Evolutionary conservation across 106 monocot species (phyloP).

Genomic region (Allium sativum): DNA sequence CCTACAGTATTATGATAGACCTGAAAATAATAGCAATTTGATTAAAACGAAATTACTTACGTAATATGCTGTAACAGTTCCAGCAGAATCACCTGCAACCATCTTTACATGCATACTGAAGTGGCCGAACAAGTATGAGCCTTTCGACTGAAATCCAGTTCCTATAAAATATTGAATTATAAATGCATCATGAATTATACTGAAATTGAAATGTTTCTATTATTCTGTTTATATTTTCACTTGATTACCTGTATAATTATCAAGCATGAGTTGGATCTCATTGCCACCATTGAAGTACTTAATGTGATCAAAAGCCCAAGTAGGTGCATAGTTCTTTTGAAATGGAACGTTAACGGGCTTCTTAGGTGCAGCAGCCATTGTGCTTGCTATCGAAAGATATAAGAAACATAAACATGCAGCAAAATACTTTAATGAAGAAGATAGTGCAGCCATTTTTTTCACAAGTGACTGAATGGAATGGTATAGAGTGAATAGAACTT

Average conservation of each 20-base stretch:
- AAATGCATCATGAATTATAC: neutral
- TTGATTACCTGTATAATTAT: conserved; percentile 17
- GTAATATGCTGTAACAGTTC: conserved; percentile 32
- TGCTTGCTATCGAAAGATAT: neutral
- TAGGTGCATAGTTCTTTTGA: conserved; percentile 29
- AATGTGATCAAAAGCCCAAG: conserved; percentile 33
- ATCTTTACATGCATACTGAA: conserved; percentile 39
- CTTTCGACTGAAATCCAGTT: conserved; percentile 31
- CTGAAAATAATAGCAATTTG: too few species aligned
- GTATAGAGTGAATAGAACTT: too few species aligned
- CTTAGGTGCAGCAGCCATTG: conserved; percentile 16
- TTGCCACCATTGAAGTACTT: conserved; percentile 30
- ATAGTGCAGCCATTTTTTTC: too few species aligned
- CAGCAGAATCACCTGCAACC: conserved; percentile 29
- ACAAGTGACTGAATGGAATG: too few species aligned
- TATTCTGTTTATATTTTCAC: neutral
- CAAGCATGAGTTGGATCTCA: conserved; percentile 25
- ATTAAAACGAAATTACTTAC: conserved; percentile 1
- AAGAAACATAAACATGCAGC: neutral
- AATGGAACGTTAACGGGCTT: conserved; percentile 23
- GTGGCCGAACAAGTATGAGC: conserved; percentile 36
- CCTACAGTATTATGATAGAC: neutral
- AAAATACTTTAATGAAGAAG: too few species aligned
- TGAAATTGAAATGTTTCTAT: too few species aligned
- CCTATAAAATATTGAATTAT: neutral